These are phyloP conservation scores for Teunomyces barrocoloradensis DNA, from an alignment of 805 yeast species.

Conservation along the genomic window DNA sequence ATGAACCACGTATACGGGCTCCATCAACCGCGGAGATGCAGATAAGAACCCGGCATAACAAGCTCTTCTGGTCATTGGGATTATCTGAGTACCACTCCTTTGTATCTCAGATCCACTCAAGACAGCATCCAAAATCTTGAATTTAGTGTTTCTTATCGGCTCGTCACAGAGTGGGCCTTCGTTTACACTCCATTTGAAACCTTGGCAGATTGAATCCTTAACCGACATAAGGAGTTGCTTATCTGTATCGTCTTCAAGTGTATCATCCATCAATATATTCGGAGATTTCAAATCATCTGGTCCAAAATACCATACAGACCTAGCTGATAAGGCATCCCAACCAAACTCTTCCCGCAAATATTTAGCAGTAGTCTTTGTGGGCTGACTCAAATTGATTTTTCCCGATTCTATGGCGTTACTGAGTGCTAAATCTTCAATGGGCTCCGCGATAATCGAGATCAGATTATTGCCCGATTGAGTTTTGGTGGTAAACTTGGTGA, in stretches of 20 bases:
- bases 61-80: slow-evolving; percentile 81
- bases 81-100: slow-evolving; percentile 65
- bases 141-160: slow-evolving; percentile 65
- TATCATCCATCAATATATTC: slow-evolving; percentile 65
- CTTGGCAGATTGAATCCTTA: slow-evolving; percentile 62
- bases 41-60: slow-evolving; percentile 77
- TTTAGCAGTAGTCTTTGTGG: slow-evolving; percentile 48
- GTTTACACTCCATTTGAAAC: slow-evolving; percentile 77
- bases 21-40: slow-evolving; percentile 76
- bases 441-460: slow-evolving; percentile 75
- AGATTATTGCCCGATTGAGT: slow-evolving; percentile 54
- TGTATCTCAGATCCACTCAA: slow-evolving; percentile 48
- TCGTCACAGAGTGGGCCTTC: slow-evolving; percentile 96
- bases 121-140: slow-evolving; percentile 63
- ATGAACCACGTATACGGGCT: slow-evolving; percentile 69
- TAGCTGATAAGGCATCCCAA: slow-evolving; percentile 83
- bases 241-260: slow-evolving; percentile 66
- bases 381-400: slow-evolving; percentile 31
- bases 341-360: slow-evolving; percentile 54
- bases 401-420: slow-evolving; percentile 56
- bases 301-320: slow-evolving; percentile 79
- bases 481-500: slow-evolving; percentile 61
- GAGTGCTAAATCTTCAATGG: slow-evolving; percentile 53
- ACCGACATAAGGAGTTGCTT: slow-evolving; percentile 43
- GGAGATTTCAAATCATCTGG: slow-evolving; percentile 44